Percentiles rank a stretch among this genome's conserved stretches.
Evolutionary conservation across 192 early-diverging fungal genomes (phyloP).

Genomic region (Umbelopsis vinacea): DNA sequence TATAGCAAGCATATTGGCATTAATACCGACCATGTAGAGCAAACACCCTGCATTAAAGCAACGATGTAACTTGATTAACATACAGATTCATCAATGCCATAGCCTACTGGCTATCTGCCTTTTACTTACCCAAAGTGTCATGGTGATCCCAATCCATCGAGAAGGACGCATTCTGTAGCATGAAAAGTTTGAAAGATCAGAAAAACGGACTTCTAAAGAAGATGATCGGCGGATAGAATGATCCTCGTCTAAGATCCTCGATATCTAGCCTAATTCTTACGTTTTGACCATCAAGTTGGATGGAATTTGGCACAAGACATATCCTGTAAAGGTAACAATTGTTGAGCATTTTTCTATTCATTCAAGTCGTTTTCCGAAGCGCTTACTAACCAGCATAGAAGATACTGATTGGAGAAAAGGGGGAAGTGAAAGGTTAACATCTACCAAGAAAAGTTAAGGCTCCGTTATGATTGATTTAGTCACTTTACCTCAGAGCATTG

Average conservation of each 20-base stretch:
- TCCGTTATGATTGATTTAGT: background rate
- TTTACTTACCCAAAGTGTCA: slow-evolving; percentile 39
- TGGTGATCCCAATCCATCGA: slow-evolving; percentile 33
- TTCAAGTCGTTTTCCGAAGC: background rate
- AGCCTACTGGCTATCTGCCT: background rate
- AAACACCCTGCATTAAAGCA: background rate
- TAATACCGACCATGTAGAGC: background rate
- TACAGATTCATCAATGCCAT: background rate
- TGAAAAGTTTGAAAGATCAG: background rate
- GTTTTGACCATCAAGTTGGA: slow-evolving; percentile 34
- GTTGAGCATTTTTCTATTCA: no score
- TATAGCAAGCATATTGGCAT: no score
- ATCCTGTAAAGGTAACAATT: slow-evolving; percentile 18
- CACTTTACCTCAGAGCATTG: slow-evolving; percentile 21
- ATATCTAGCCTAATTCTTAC: background rate
- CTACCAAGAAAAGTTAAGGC: background rate
- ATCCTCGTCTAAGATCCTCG: no score
- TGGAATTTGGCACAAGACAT: slow-evolving; percentile 34
- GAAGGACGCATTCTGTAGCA: slow-evolving; percentile 28
- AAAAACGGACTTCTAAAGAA: background rate
- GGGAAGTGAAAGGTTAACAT: background rate
- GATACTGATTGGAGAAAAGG: background rate
- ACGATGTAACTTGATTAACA: background rate
- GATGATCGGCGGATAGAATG: no score
- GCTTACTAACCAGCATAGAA: slow-evolving; percentile 33